Evolutionary conservation across 176 grass and related monocot species (phyloP).

Genomic region (Eleusine coracana): DNA sequence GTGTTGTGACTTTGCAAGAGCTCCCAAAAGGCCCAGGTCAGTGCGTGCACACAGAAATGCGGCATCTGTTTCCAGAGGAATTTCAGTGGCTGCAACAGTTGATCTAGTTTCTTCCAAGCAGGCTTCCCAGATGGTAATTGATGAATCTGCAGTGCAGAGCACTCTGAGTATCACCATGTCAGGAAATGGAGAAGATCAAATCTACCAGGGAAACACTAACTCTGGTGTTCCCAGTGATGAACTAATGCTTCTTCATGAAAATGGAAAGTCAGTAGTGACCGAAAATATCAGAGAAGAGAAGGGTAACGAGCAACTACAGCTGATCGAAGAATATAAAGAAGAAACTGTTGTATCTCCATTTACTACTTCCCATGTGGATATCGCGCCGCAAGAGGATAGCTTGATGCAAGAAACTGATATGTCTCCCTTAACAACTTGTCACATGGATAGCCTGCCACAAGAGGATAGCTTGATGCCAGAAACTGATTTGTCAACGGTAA

Average conservation of each 20-base stretch:
- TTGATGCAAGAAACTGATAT: conserved; percentile 38
- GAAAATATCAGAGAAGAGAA: conserved; percentile 44
- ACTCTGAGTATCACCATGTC: conserved; percentile 28
- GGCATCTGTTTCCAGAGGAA: not conserved
- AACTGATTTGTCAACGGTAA: conserved; percentile 27
- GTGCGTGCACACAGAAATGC: conserved; percentile 46
- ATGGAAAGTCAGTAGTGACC: conserved; percentile 29
- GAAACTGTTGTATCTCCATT: conserved; percentile 23
- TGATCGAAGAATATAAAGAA: conserved; percentile 49
- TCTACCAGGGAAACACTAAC: conserved; percentile 29
- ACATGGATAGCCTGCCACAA: conserved; percentile 36
- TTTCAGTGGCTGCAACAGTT: conserved; percentile 23
- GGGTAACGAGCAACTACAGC: conserved; percentile 35
- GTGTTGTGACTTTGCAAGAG: conserved; percentile 57
- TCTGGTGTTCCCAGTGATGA: conserved; percentile 23
- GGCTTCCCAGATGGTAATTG: conserved; percentile 38
- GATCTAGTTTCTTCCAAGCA: conserved; percentile 43
- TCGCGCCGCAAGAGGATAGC: conserved; percentile 26
- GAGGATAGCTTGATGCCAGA: conserved; percentile 37
- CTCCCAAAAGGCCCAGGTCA: conserved; percentile 66
- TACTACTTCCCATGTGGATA: conserved; percentile 29
- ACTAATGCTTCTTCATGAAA: conserved; percentile 37
- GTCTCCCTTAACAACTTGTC: conserved; percentile 37
- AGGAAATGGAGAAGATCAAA: conserved; percentile 40
- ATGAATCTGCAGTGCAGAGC: conserved; percentile 35